Base-by-base conservation (phyloP, 176 grass and related monocot genomes). In the Lolium multiflorum region DNA sequence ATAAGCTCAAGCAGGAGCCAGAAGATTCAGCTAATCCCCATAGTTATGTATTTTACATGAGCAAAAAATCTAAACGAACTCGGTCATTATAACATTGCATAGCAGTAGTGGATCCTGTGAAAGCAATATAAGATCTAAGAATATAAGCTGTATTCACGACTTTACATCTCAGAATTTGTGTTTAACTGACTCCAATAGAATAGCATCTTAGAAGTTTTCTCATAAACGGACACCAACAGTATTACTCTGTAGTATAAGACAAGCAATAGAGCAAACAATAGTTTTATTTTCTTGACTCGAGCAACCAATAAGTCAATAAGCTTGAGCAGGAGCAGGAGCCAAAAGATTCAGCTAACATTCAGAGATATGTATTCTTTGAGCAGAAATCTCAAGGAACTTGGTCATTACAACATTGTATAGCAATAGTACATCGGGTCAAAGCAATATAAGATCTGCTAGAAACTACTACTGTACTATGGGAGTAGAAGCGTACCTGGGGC, bases 401-500 rank as follows among this genome's bases (percentile, higher is more conserved):
- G 31, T 35, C 31, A 35, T 35, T 35, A 35, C 31, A 35, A 35
- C 31, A 38, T 50, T 69, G 16, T 49, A 54, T 20, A 71, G 31
- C 31, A 35, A 35, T 35, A 35, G 31, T 35, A 35, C 31, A 35
- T 35, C 31, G 31, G 31, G 31, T 35, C 31, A 35, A 35, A 35
- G 31, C 31, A 35, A 35, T 35, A 35, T 35, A 31, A 31, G 28
- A 31, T 31, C 28, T 31, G 31, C 31, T 35, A 35, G 31, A 35
- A 35, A 35, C 31, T 14, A n/a, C 26, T 43, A 76, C 48, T 49
- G 16, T 43, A 76, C 48, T 49, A n/a, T 14, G 11, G 48, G 54
- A 35, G 24, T 25, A 20, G 63, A 35, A 5, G 16, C 26, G 75
- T 55, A 98, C 95, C 91, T 98, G 96, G 17, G 96, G 96, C 59